Evolutionary conservation across 2,329 filamentous ascomycete species (phyloP), one percentile per base, ranked within the genome.

Genomic region (Aspergillus jensenii): DNA sequence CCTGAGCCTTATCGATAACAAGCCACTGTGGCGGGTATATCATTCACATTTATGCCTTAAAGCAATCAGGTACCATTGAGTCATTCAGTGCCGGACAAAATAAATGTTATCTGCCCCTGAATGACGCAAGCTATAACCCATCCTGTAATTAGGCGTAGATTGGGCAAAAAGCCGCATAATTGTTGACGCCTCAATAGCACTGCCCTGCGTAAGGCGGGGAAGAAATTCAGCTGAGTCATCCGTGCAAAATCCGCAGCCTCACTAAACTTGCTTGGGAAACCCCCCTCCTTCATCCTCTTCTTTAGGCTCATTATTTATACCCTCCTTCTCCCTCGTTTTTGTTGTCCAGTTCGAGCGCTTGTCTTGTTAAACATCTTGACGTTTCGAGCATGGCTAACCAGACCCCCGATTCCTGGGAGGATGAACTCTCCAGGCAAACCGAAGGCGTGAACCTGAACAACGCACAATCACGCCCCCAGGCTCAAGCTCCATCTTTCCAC

Each of bases 351-450:
- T 65, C 60, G 63, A 54, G 59, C 61, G 60, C 64, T 64, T 66
- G 62, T 59, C 59, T 62, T 63, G 54, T 51, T 58, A 40, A 58
- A 51, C 58, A 61, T 65, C 56, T 61, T 62, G 61, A 51, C 52
- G 40, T 50, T n/a, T 61, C 56, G 72, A 82, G 56, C 71, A 96
- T 96, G 92, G 89, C 93, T 68, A 87, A 93, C 76, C 73, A 75
- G 55, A 74, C 73, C 35, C 90, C 91, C 70, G 92, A 96, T 76
- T 96, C 92, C 62, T 98, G 95, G 90, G 93, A 98, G 79, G 91
- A 96, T 71, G 90, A 93, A 71, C 86, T 96, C 76, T 85, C 90
- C 62, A 87, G 87, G 68, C 90, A 93, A 81, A 79, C 90, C 39
- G 85, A 89, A 74, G 87, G 89, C 74, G 83, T 92, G 75, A 91